Base-by-base conservation (phyloP, 257 asterid genomes). In the Coffea eugenioides region DNA sequence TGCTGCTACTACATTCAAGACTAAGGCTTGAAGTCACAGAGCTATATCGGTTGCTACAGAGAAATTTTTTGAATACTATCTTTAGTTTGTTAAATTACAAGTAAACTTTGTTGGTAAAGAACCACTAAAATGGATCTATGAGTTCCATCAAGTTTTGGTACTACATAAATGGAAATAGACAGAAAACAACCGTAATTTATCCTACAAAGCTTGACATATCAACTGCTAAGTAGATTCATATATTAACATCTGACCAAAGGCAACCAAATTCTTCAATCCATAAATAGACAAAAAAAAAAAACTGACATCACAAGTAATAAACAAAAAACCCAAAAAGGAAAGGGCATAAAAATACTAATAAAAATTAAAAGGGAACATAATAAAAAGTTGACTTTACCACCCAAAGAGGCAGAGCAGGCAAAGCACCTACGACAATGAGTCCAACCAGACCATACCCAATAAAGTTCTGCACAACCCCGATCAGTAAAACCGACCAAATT, bases 371-470 rank as follows among this genome's bases (percentile, higher is more conserved):
- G 21, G 56, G 20, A 13, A 25, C 52, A 6, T 69, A 76, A n/a
- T 8, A 25, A n/a, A 25, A 62, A 62, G 15, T 25, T 13, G 23
- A 62, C 87, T 97, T 92, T 74, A 94, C 97, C 88, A 91, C 95
- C 97, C 97, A 94, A 1, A 94, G 86, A 23, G 97, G 97, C 86
- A 89, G 67, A 74, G 83, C 84, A 74, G 97, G 94, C 72, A 68
- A 80, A 84, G 84, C 88, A 31, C 83, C 83, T 13, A 91, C 86
- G 77, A 92, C 82, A 76, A 92, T 85, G 62, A 94, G 92, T 96
- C 98, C 87, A 78, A 94, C 92, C 88, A 93, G 81, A 41, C 97
- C 97, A 88, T 94, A 92, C 1, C 98, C 98, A 64, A 90, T 82
- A 75, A 94, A 86, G 87, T 92, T 91, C 90, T 94, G 97, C 64